Conservation (phyloP, 1,284 basidiomycete species). For the Cutaneotrichosporon arboriforme region DNA sequence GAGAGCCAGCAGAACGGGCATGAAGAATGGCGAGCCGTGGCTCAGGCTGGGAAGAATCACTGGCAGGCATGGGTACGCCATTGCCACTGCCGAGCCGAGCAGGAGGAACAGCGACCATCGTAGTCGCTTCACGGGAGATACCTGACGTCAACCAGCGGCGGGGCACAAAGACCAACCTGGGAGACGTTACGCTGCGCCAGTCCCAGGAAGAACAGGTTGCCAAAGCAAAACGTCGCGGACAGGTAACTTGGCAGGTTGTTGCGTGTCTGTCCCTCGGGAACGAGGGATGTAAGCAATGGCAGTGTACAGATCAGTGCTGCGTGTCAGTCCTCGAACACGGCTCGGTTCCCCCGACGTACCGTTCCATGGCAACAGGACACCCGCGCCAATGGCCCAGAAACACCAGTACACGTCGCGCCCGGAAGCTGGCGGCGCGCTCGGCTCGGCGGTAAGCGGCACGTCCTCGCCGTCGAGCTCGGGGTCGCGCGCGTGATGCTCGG, state of each 20-base stretch:
- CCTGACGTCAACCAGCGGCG: slow-evolving; percentile 18
- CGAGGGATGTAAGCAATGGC: slow-evolving; percentile 37
- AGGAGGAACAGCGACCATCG: slow-evolving; percentile 36
- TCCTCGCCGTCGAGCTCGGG: neutral
- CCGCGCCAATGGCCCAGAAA: slow-evolving; percentile 47
- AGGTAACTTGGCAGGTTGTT: slow-evolving; percentile 39
- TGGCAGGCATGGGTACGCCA: slow-evolving; percentile 40
- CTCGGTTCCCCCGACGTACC: slow-evolving; percentile 26
- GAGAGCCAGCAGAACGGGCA: slow-evolving; percentile 29
- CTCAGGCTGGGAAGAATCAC: slow-evolving; percentile 31
- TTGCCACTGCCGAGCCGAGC: slow-evolving; percentile 23
- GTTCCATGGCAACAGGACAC: slow-evolving; percentile 45
- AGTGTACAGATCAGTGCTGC: slow-evolving; percentile 45
- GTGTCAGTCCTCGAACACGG: neutral
- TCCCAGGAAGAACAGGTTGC: slow-evolving; percentile 45
- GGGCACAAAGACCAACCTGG: slow-evolving; percentile 23
- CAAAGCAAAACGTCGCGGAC: slow-evolving; percentile 41
- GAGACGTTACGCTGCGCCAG: slow-evolving; percentile 40
- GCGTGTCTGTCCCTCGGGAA: slow-evolving; percentile 25
- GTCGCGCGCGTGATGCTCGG: neutral
- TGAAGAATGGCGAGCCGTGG: slow-evolving; percentile 20
- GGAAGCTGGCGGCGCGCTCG: neutral
- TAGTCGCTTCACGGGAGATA: slow-evolving; percentile 32
- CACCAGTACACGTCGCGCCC: slow-evolving; percentile 27
- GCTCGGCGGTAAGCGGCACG: neutral